phyloP scores from a whole-genome alignment of 192 early-diverging fungal genomes.

The Rhizophagus clarus region DNA sequence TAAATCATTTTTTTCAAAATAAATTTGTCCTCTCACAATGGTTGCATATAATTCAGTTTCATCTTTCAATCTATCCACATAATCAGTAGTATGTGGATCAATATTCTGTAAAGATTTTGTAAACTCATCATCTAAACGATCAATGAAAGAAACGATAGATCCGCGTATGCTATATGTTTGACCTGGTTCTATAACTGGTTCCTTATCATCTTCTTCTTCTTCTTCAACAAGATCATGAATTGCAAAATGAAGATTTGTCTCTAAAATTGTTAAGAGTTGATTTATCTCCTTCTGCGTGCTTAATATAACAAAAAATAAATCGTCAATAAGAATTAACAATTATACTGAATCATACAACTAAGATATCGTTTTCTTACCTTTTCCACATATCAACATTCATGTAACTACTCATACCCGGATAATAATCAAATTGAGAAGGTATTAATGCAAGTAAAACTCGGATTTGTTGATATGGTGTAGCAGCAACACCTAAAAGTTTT shows the following conservation, averaged over 20 bases:
- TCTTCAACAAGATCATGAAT: conserved; percentile 72
- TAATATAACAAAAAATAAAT: not conserved
- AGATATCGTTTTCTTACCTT: conserved; percentile 35
- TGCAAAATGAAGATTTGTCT: conserved; percentile 68
- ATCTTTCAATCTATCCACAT: conserved; percentile 91
- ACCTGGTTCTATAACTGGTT: conserved; percentile 54
- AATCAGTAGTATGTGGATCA: conserved; percentile 97
- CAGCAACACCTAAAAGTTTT: conserved; percentile 60
- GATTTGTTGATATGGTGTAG: conserved; percentile 76
- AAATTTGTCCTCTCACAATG: conserved; percentile 84
- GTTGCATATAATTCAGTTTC: conserved; percentile 84
- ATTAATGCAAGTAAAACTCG: conserved; percentile 85
- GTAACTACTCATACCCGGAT: conserved; percentile 61
- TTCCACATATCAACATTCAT: conserved; percentile 86
- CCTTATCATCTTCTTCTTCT: conserved; percentile 66
- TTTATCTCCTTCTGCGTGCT: conserved; percentile 71
- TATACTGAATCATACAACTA: not conserved
- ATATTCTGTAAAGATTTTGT: conserved; percentile 92
- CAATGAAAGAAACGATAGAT: conserved; percentile 83
- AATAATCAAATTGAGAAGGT: conserved; percentile 87
- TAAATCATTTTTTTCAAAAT: conserved; percentile 73
- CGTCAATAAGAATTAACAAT: not conserved
- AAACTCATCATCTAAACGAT: conserved; percentile 98
- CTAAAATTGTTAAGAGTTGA: conserved; percentile 75
- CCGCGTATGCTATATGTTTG: conserved; percentile 72